These are phyloP conservation scores for Pinus tabuliformis DNA, from an alignment of 75 land plant genomes.

Conservation along the genomic window DNA sequence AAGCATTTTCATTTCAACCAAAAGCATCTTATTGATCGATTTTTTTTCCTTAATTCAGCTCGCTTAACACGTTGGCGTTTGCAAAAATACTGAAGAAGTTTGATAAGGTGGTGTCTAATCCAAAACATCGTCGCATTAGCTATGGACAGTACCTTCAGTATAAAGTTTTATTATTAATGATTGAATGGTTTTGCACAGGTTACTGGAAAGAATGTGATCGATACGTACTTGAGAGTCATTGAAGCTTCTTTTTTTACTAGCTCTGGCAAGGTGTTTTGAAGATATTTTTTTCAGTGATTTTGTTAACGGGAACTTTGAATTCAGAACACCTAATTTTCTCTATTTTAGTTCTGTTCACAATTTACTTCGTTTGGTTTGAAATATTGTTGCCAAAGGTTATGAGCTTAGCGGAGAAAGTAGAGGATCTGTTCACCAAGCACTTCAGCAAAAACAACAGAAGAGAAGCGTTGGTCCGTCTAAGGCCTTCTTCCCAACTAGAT, in stretches of 20 bases:
- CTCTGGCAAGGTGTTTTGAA: conserved; percentile 27
- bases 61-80: conserved; percentile 37
- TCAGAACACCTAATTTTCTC: too few relatives aligned
- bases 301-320: too few relatives aligned
- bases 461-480: conserved; percentile 14
- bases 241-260: conserved; percentile 40
- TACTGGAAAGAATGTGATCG: conserved; percentile 19
- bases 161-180: too few relatives aligned
- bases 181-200: conserved; percentile 9
- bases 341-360: too few relatives aligned
- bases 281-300: too few relatives aligned
- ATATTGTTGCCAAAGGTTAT: conserved; percentile 10
- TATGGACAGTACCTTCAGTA: neutral
- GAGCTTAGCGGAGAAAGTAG: conserved; percentile 26
- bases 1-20: neutral
- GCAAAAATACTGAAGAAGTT: conserved; percentile 48
- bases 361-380: too few relatives aligned
- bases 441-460: conserved; percentile 15
- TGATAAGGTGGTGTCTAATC: conserved; percentile 26
- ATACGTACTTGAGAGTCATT: conserved; percentile 30
- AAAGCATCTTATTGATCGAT: neutral
- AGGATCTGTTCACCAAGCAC: conserved; percentile 26
- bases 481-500: conserved; percentile 17
- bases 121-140: too few relatives aligned
- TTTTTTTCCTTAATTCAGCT: conserved; percentile 13